Base-by-base conservation (phyloP, 108 stramenopile genomes). In the Pseudonitzschia pungens region DNA sequence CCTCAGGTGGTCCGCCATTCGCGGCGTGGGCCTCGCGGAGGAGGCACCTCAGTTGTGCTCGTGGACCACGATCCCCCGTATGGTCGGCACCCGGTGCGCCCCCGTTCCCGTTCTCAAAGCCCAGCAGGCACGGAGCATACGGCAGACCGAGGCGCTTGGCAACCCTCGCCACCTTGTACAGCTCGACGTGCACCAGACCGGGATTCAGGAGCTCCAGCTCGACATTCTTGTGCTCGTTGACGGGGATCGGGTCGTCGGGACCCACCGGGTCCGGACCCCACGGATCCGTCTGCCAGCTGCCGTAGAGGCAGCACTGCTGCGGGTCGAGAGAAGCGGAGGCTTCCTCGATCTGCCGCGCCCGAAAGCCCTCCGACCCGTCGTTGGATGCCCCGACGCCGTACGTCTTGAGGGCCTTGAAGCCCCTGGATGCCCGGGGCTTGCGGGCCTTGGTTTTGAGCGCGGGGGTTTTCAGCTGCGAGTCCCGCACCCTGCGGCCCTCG, bases 121-220 rank as follows among this genome's bases (percentile, higher is more conserved):
- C 95, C n/a, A 89, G 29, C 74, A 96, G 74, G 58, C 95, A 96
- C 0, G 95, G 95, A 40, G 89, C 91, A 59, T 96, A 96, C 0
- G 94, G 90, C 52, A 96, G 83, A 14, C 79, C 82, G 12, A 96
- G 75, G 68, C 87, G 82, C 55, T 87, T 86, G 16, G 95, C 95
- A 5, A 90, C 84, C 24, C 66, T 73, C 8, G 91, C 78, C 7
- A 91, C 71, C 27, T 83, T 66, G 26, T 72, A 70, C 40, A 77
- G 56, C 20, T 92, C 88, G 54, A 93, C 69, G 67, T 96, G 95
- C 0, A 83, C 88, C 44, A 96, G 78, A 0, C 95, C 95, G 20
- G 95, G 95, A 74, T 93, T 93, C 57, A 96, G 43, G 22, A 96
- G 69, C 15, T 78, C 89, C 44, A 89, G 73, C 70, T 96, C 95